phyloP scores from a whole-genome alignment of 805 yeast species.

The Candida fluviatilis region DNA sequence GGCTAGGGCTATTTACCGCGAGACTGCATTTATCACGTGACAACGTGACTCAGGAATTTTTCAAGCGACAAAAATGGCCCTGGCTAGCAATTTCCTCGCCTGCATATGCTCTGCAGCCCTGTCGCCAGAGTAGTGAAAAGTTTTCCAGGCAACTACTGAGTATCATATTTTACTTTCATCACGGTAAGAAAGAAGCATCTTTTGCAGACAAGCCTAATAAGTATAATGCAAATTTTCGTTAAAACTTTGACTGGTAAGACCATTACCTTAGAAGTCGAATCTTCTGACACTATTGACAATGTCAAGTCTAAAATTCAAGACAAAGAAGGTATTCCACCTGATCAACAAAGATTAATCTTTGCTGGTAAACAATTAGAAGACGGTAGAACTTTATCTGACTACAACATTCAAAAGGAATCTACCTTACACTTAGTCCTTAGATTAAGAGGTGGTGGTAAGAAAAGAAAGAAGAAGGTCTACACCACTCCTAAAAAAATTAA shows the following conservation, averaged over 20 bases:
- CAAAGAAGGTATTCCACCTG: slow-evolving; percentile 99
- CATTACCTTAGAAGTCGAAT: slow-evolving; percentile 97
- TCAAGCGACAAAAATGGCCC: too few relatives aligned
- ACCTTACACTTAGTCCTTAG: slow-evolving; percentile 93
- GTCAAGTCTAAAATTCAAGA: slow-evolving; percentile 98
- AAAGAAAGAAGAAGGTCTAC: slow-evolving; percentile 99
- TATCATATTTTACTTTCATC: background rate
- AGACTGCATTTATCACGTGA: background rate
- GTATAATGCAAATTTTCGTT: slow-evolving; percentile 90
- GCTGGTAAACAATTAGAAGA: slow-evolving; percentile 99
- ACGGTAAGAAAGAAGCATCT: slow-evolving; percentile 48
- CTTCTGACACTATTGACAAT: slow-evolving; percentile 97
- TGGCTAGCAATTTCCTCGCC: background rate
- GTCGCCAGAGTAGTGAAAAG: background rate
- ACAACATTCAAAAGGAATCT: slow-evolving; percentile 99
- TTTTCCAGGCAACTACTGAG: background rate
- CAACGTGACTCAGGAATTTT: background rate
- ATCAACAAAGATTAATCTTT: slow-evolving; percentile 98
- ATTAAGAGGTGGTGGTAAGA: slow-evolving; percentile 97
- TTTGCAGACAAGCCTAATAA: slow-evolving; percentile 31
- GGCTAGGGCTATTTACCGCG: background rate
- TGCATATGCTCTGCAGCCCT: background rate
- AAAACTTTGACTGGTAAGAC: slow-evolving; percentile 99
- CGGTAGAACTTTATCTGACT: slow-evolving; percentile 97
- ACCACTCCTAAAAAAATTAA: slow-evolving; percentile 99